Evolutionary conservation across 768 basidiomycete genomes (phyloP), one percentile per base, ranked within the genome.

Genomic region (Hirschioporus abietinus): DNA sequence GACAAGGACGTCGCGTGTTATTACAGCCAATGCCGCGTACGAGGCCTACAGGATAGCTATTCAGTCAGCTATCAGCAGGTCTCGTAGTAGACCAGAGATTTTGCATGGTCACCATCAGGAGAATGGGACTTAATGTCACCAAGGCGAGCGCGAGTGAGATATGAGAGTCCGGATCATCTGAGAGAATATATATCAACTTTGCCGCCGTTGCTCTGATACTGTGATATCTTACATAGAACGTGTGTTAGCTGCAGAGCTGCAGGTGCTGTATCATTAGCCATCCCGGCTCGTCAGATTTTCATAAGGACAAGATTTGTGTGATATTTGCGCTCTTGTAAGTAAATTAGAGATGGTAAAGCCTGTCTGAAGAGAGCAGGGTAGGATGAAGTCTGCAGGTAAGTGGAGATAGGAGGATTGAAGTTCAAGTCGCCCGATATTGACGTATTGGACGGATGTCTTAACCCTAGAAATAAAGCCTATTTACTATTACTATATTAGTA

Each of bases 1-100:
- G 73, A 95, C 83, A n/a, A 88, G 78, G 63, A 90, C 83, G 75
- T 95, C 93, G 30, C 93, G 87, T 3, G 89, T 91, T 68, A 89
- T 86, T 2, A 92, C 82, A 1, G 87, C 84, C 10, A 94, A 80
- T 1, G 82, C 88, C 7, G 90, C 90, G 75, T 94, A 94, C 15
- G 91, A 88, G 36, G 92, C 86, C 92, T 94, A 67, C 23, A 7
- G 30, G 15, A 60, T 24, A 9, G 60, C 3, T 15, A 25, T 1
- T 1, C 27, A 6, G 65, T 69, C 66, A 64, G 73, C 76, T 67
- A 76, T 77, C 20, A 78, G 61, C 6, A 77, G 71, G 62, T 77
- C 78, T 76, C 78, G 58, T 8, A 71, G 20, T 73, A 69, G 30
- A 74, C 75, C 23, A 74, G 66, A 5, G 70, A 18, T 58, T 24